Evolutionary conservation across 495 filamentous ascomycete genomes (phyloP).

Genomic region (Talaromyces wortmannii): DNA sequence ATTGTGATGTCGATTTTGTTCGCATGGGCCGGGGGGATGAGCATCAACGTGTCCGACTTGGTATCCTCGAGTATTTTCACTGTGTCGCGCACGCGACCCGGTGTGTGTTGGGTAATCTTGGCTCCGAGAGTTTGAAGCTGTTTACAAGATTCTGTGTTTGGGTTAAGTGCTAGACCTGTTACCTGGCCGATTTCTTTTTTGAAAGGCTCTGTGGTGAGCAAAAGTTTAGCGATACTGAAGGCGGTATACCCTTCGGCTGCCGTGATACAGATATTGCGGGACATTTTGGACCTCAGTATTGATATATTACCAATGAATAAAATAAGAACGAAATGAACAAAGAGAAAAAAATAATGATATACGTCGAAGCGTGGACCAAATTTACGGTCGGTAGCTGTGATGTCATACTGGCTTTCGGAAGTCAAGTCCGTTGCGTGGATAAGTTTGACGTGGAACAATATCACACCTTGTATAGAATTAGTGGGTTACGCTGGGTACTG

Average conservation of each 20-base stretch:
- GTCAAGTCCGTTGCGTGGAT: not conserved
- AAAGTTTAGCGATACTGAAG: slow-evolving; percentile 45
- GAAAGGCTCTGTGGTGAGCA: slow-evolving; percentile 41
- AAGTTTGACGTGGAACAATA: not conserved
- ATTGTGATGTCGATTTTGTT: slow-evolving; percentile 40
- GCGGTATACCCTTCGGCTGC: slow-evolving; percentile 48
- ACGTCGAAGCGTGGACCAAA: too few species aligned
- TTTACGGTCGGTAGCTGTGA: not conserved
- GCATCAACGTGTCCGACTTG: slow-evolving; percentile 44
- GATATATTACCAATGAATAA: not conserved
- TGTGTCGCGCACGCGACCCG: slow-evolving; percentile 33
- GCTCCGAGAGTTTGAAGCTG: slow-evolving; percentile 48
- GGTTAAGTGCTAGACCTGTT: slow-evolving; percentile 36
- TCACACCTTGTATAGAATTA: too few species aligned
- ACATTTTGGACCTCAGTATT: slow-evolving; percentile 13
- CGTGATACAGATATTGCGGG: slow-evolving; percentile 46
- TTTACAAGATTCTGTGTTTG: slow-evolving; percentile 37
- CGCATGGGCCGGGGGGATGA: slow-evolving; percentile 42
- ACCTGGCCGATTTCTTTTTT: slow-evolving; percentile 27
- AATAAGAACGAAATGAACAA: not conserved
- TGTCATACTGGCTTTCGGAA: not conserved
- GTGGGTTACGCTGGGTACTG: too few species aligned
- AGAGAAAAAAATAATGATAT: not conserved
- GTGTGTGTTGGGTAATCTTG: slow-evolving; percentile 37
- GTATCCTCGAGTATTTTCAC: slow-evolving; percentile 27